These are phyloP conservation scores for Beauveria caledonica DNA, from an alignment of 2,329 filamentous ascomycete species.

Conservation along the genomic window DNA sequence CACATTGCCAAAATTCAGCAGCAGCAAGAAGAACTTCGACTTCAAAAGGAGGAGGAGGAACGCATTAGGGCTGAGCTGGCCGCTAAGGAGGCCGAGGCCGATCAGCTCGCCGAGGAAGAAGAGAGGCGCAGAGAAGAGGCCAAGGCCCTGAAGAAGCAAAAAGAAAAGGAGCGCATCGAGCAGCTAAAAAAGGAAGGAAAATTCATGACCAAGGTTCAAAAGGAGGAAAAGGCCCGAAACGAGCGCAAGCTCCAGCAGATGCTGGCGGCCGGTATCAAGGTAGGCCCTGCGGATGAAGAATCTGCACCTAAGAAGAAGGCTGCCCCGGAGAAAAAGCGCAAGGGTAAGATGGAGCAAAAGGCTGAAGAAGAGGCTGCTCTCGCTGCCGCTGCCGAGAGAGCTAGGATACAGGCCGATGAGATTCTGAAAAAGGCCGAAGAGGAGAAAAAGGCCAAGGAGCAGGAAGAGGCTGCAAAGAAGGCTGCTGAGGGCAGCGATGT, in stretches of 20 bases:
- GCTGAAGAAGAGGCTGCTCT: conserved; percentile 71
- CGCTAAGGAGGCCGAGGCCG: conserved; percentile 56
- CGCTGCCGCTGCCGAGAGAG: conserved; percentile 69
- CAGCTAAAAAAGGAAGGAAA: conserved; percentile 84
- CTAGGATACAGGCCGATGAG: conserved; percentile 58
- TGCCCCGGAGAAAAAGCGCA: conserved; percentile 75
- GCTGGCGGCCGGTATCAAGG: conserved; percentile 67
- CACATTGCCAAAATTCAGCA: conserved; percentile 67
- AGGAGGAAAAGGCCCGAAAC: conserved; percentile 70
- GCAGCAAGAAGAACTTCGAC: conserved; percentile 71
- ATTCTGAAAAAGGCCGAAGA: conserved; percentile 53
- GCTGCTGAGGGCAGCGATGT: conserved; percentile 51
- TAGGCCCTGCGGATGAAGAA: conserved; percentile 48
- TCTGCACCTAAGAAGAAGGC: conserved; percentile 70
- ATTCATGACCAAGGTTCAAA: conserved; percentile 78
- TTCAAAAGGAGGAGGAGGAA: conserved; percentile 59
- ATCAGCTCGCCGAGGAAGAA: conserved; percentile 59
- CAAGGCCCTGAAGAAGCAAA: conserved; percentile 72
- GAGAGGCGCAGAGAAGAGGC: conserved; percentile 61
- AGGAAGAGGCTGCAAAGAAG: conserved; percentile 48
- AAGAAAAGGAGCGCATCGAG: conserved; percentile 78
- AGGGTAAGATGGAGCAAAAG: conserved; percentile 50
- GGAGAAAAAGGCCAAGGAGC: conserved; percentile 49
- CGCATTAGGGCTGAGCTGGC: conserved; percentile 53
- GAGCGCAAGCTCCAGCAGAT: conserved; percentile 79